Percentiles rank a stretch among this genome's conserved stretches.
Evolutionary conservation across 164 flowering plant species (phyloP).

Genomic region (Umbilicus rupestris): DNA sequence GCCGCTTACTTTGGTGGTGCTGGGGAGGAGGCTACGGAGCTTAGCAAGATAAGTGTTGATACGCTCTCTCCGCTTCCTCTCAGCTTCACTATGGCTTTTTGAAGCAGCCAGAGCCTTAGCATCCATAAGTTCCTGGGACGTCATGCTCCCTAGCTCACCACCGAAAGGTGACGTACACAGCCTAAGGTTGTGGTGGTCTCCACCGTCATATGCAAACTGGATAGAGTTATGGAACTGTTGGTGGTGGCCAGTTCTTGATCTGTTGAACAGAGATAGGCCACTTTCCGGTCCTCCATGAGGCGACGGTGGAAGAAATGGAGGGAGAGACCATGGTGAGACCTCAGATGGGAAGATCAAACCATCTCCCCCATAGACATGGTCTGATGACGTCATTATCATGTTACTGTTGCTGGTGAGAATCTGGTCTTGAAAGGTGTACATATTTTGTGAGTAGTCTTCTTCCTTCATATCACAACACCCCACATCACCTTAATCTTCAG

Average conservation of each 20-base stretch:
- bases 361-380: slow-evolving; percentile 17
- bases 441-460: not conserved
- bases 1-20: slow-evolving; percentile 88
- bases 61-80: slow-evolving; percentile 80
- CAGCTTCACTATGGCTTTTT: slow-evolving; percentile 97
- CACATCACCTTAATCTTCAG: not conserved
- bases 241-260: slow-evolving; percentile 16
- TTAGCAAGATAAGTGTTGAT: slow-evolving; percentile 90
- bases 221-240: slow-evolving; percentile 22
- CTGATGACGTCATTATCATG: slow-evolving; percentile 26
- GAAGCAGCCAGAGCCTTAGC: slow-evolving; percentile 98
- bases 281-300: slow-evolving; percentile 34
- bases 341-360: slow-evolving; percentile 33
- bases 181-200: slow-evolving; percentile 44
- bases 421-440: not conserved
- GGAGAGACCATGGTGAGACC: slow-evolving; percentile 47
- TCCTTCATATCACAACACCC: slow-evolving; percentile 3
- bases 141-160: slow-evolving; percentile 69
- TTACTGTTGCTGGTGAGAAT: slow-evolving; percentile 30
- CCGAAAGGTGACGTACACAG: slow-evolving; percentile 50
- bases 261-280: slow-evolving; percentile 29
- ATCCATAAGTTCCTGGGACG: slow-evolving; percentile 94
- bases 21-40: slow-evolving; percentile 82
- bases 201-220: slow-evolving; percentile 58
- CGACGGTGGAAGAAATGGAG: slow-evolving; percentile 32